phyloP scores from a whole-genome alignment of 83 land plant species.

The Larix sibirica region DNA sequence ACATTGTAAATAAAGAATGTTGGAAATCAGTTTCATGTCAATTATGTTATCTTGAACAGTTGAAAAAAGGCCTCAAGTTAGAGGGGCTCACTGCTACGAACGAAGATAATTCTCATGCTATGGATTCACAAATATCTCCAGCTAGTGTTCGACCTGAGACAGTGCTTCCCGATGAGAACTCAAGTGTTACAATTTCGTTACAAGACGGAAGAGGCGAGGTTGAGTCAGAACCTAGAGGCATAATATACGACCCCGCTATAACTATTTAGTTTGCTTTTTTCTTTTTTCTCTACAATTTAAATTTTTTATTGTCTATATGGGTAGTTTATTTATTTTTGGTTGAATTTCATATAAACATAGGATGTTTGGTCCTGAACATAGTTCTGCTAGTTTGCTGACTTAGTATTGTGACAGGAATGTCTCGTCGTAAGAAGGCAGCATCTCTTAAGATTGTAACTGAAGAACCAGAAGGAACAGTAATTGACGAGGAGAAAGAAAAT shows the following conservation, averaged over 20 bases:
- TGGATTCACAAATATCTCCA: background rate
- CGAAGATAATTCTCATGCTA: background rate
- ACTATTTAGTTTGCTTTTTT: background rate
- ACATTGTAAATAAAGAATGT: background rate
- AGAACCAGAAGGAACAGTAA: conserved; percentile 6
- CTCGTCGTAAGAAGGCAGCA: conserved; percentile 13
- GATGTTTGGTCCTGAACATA: background rate
- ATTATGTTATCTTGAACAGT: background rate
- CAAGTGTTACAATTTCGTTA: background rate
- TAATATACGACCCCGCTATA: background rate
- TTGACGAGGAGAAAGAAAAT: conserved; percentile 11
- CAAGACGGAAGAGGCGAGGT: background rate
- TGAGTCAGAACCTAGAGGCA: background rate
- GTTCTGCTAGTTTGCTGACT: background rate
- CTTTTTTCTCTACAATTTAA: background rate
- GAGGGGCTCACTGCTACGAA: background rate
- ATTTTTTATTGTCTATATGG: background rate
- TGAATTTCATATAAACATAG: background rate
- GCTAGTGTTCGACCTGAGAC: background rate
- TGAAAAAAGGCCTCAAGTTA: background rate
- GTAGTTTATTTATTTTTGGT: background rate
- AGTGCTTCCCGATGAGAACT: background rate
- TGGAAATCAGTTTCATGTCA: background rate
- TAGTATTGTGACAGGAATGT: conserved; percentile 4
- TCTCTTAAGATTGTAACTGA: background rate